A percentile compares a stretch with the other conserved stretches of the same genome.
Conservation (phyloP, 805 yeast genomes). For the Alloascoidea africana region DNA sequence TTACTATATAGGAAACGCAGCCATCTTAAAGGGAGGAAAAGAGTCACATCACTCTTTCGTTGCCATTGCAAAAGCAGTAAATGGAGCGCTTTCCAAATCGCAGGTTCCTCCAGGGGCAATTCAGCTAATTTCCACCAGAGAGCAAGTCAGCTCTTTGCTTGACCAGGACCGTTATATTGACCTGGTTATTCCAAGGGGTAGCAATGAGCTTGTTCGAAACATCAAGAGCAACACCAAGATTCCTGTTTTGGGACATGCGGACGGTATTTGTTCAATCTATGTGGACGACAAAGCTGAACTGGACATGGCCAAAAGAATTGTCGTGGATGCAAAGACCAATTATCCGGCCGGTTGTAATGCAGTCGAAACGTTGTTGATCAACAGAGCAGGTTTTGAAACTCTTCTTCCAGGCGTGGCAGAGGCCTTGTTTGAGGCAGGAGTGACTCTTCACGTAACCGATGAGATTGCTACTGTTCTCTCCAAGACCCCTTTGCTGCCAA, state of each 20-base stretch:
- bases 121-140: slow-evolving; percentile 79
- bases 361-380: slow-evolving; percentile 69
- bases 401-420: slow-evolving; percentile 12
- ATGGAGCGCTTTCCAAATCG: slow-evolving; percentile 41
- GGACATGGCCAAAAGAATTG: slow-evolving; percentile 58
- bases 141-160: slow-evolving; percentile 75
- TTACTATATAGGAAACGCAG: slow-evolving; percentile 33
- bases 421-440: slow-evolving; percentile 44
- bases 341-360: slow-evolving; percentile 99
- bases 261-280: slow-evolving; percentile 87
- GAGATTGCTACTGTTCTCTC: slow-evolving; percentile 10
- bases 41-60: slow-evolving; percentile 79
- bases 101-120: slow-evolving; percentile 69
- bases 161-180: slow-evolving; percentile 83
- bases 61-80: slow-evolving; percentile 62
- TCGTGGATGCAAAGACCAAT: slow-evolving; percentile 82
- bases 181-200: slow-evolving; percentile 95
- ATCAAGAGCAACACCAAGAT: slow-evolving; percentile 83
- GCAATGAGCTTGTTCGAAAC: slow-evolving; percentile 75
- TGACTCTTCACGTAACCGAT: slow-evolving; percentile 51
- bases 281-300: slow-evolving; percentile 68
- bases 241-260: slow-evolving; percentile 97
- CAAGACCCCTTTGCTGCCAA: slow-evolving; percentile 2
- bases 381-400: slow-evolving; percentile 27
- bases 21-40: slow-evolving; percentile 94